Conservation (phyloP, 176 grass and related monocot genomes). For the Eragrostis nindensis region DNA sequence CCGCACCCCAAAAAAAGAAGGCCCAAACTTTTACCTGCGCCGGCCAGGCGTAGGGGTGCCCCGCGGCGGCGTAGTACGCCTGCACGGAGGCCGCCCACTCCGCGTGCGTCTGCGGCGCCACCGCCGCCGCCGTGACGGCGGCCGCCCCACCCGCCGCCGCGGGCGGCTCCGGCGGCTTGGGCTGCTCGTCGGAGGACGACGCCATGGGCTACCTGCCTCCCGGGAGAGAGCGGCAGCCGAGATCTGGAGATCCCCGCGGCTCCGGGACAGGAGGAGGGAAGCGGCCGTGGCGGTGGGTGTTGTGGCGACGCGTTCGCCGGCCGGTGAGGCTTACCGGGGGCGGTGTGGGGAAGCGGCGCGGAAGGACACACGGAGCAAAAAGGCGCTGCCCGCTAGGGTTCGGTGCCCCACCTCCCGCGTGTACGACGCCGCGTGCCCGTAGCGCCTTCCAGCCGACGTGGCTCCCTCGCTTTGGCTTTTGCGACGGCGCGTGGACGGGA, state of each 20-base stretch:
- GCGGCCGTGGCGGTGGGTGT: slow-evolving; percentile 30
- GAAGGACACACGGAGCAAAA: slow-evolving; percentile 29
- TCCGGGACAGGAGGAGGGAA: neutral
- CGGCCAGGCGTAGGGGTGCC: slow-evolving; percentile 71
- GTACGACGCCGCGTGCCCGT: slow-evolving; percentile 15
- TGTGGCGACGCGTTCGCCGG: slow-evolving; percentile 36
- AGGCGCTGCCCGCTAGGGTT: slow-evolving; percentile 51
- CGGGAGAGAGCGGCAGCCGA: neutral
- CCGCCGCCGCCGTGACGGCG: neutral
- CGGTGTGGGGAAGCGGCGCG: slow-evolving; percentile 45
- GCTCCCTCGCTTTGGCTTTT: neutral
- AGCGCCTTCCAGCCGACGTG: slow-evolving; percentile 25
- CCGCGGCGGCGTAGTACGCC: slow-evolving; percentile 63
- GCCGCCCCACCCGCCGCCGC: neutral
- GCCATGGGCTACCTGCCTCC: slow-evolving; percentile 19
- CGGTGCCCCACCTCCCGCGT: neutral
- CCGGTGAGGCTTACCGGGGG: slow-evolving; percentile 52
- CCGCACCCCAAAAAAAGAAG: too few species aligned
- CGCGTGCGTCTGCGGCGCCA: slow-evolving; percentile 44
- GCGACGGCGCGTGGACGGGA: neutral
- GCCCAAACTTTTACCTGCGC: slow-evolving; percentile 53
- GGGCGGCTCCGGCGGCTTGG: slow-evolving; percentile 63
- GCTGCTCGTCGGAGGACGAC: slow-evolving; percentile 78
- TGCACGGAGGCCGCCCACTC: slow-evolving; percentile 64
- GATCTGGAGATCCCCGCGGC: slow-evolving; percentile 26